Conservation (phyloP, 495 filamentous ascomycete species). For the Aspergillus sparsus region DNA sequence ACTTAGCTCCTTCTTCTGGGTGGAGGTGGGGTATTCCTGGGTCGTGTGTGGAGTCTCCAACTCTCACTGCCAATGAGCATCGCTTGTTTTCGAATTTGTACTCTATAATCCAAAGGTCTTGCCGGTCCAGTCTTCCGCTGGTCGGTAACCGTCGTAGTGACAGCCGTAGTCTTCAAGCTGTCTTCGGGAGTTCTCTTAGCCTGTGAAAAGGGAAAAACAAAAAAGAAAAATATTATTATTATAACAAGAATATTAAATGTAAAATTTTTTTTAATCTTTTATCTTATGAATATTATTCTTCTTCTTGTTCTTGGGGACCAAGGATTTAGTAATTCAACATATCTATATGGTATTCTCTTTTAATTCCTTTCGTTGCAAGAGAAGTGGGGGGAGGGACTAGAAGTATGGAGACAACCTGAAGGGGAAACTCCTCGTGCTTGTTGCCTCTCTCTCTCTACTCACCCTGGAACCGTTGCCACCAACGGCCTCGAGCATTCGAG, state of each 20-base stretch:
- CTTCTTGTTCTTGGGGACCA: too few relatives aligned
- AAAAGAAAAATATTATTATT: too few relatives aligned
- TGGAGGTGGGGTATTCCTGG: constrained; percentile 5
- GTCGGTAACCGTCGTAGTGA: constrained; percentile 4
- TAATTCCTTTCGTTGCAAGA: constrained; percentile 12
- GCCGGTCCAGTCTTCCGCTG: constrained; percentile 7
- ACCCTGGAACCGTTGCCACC: constrained; percentile 4
- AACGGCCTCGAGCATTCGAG: neutral
- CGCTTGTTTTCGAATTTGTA: constrained; percentile 14
- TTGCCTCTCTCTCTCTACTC: neutral
- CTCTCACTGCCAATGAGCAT: constrained; percentile 17
- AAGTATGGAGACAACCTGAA: constrained; percentile 20
- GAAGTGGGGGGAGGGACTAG: constrained; percentile 19
- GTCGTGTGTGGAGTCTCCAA: constrained; percentile 14
- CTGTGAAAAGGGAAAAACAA: neutral
- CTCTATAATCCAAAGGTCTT: neutral
- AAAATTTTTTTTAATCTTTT: too few relatives aligned
- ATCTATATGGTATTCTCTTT: neutral
- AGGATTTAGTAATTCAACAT: too few relatives aligned
- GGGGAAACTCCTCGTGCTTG: constrained; percentile 24
- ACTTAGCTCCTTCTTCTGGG: neutral
- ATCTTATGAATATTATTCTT: too few relatives aligned
- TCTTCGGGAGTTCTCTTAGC: constrained; percentile 9
- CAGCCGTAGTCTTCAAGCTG: neutral
- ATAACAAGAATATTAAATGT: too few relatives aligned